Base-by-base conservation (phyloP, 169 alveolate species). In the Eimeria mitis region DNA sequence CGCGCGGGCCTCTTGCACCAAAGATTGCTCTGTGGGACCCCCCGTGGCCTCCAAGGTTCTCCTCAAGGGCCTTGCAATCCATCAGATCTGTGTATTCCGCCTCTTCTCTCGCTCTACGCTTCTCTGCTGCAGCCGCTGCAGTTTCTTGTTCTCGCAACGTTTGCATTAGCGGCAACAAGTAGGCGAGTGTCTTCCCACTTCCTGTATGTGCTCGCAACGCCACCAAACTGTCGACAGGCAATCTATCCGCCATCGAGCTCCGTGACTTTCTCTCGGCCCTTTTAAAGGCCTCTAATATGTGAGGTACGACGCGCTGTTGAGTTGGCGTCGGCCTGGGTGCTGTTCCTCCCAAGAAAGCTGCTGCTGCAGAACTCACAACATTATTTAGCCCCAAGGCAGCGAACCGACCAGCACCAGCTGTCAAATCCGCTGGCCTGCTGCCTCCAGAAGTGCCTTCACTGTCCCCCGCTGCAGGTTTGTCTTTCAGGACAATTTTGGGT, bases 151-250 rank as follows among this genome's bases (percentile, higher is more conserved):
- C 90, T 37, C 44, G 21, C 56, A 94, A 73, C 34, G 44, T 78
- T 59, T 94, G 95, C 70, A 98, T 89, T 14, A 98, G 95, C 42
- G 99, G 99, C 83, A 98, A 97, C 63, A 97, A 91, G 95, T 97
- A 98, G 28, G 98, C 98, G 49, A 98, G 96, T 34, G 99, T 98
- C 95, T 98, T 98, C 16, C 99, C 99, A 75, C 98, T 96, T 0
- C 99, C 99, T 37, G 99, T 98, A 96, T 98, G 98, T 16, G 96
- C 79, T 40, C 79, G 91, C 59, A 94, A 14, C 23, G 91, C 78
- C 81, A 87, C 89, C 75, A 76, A 70, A 47, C 96, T 21, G 68
- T 70, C 87, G 7, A 49, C 75, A 63, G 71, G 34, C n/a, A 87
- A 37, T 70, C 42, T 42, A n/a, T 42, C 94, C 31, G 83, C 83